Conservation (phyloP, 805 yeast species). For the Teunomyces gatunensis region DNA sequence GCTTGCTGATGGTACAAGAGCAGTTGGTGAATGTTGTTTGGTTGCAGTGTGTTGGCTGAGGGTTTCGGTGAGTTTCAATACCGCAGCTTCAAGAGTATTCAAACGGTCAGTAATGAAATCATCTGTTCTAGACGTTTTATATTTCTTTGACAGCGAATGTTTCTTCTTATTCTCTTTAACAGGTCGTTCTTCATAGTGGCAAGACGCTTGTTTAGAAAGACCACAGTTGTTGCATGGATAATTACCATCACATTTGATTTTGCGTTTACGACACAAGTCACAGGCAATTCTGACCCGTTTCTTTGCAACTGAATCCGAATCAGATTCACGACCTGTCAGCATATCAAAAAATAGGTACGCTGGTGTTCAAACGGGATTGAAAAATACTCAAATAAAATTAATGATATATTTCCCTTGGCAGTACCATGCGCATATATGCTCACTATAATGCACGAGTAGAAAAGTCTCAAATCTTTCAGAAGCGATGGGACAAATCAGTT, state of each 20-base stretch:
- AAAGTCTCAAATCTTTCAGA: no score
- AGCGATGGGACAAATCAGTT: no score
- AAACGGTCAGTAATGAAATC: neutral
- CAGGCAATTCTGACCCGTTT: conserved; percentile 24
- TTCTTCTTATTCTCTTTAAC: conserved; percentile 7
- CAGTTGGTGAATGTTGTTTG: neutral
- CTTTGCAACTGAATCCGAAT: conserved; percentile 5
- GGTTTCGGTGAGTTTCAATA: neutral
- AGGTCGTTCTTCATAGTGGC: conserved; percentile 23
- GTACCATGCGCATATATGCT: no score
- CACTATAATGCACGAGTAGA: no score
- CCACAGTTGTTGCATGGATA: conserved; percentile 29
- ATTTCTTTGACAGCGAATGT: neutral
- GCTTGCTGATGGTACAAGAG: neutral
- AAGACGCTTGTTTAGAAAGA: conserved; percentile 14
- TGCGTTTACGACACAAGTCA: conserved; percentile 31
- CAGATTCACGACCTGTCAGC: conserved; percentile 16
- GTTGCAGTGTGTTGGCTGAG: neutral
- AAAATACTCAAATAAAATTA: no score
- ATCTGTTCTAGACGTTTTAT: neutral
- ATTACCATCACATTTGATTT: conserved; percentile 32
- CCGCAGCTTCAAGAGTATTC: neutral
- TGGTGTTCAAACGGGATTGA: no score
- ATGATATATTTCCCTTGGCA: no score
- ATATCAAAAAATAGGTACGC: conserved; percentile 1